Evolutionary conservation across 2,329 filamentous ascomycete genomes (phyloP), one percentile per base, ranked within the genome.

Genomic region (Alternaria solani): DNA sequence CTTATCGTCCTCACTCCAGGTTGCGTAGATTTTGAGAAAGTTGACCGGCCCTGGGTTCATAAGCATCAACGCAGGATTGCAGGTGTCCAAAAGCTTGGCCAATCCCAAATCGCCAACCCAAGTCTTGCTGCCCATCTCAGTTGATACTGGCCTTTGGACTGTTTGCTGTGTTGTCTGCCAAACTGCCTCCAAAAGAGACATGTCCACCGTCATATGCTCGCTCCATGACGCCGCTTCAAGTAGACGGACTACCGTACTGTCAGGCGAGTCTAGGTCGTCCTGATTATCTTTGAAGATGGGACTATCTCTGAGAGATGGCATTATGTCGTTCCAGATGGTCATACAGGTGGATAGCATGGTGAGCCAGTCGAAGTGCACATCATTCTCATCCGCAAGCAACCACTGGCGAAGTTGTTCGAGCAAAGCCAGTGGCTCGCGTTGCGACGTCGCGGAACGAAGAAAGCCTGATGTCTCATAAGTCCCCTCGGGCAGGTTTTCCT

Each of bases 291-390:
- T 30, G 26, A 55, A 42, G 16, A 48, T 16, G 3, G 25, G 2
- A 9, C 30, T 14, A 3, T 23, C 14, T 39, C 18, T 14, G 8
- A 42, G 43, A 12, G 18, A 12, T 30, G 25, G 25, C 34, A 48
- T n/a, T 1, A 34, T 49, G 6, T 23, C 14, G 5, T 49, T 41
- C 43, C 25, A 55, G 34, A 55, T 32, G 14, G 23, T 7, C 20
- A 43, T 42, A 38, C 43, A 49, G 18, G 25, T 49, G 9, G 25
- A 18, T 14, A 41, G 20, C 34, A 55, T 34, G 20, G 34, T 34
- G 4, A 42, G 25, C 26, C 53, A 55, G 18, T 55, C 53, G 23
- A 42, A 55, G 18, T 49, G 34, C 18, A 42, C 14, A 23, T 55
- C 43, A 7, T 30, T 32, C n/a, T 55, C 43, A 30, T 49, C 32